phyloP scores from a whole-genome alignment of 2,329 filamentous ascomycete species.

The Cladorrhinum sp. region DNA sequence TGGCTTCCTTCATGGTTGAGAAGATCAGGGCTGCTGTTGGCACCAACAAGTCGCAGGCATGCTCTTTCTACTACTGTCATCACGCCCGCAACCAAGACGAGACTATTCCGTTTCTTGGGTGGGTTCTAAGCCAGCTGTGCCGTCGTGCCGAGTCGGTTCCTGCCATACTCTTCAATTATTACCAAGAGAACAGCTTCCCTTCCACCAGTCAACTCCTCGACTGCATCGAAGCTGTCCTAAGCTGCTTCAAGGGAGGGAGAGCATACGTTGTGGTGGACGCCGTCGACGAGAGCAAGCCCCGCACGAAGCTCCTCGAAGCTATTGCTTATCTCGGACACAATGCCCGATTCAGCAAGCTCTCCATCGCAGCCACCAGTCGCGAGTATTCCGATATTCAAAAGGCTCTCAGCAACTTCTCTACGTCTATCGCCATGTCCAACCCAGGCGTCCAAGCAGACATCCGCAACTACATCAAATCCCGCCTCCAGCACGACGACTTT shows the following conservation, averaged over 20 bases:
- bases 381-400: conserved; percentile 19
- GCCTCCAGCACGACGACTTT: conserved; percentile 2
- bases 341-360: conserved; percentile 17
- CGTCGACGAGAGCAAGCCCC: conserved; percentile 23
- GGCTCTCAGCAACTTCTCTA: conserved; percentile 4
- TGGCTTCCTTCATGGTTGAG: conserved; percentile 18
- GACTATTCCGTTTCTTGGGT: conserved; percentile 19
- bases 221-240: conserved; percentile 11
- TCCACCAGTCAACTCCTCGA: conserved; percentile 12
- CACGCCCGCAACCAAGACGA: conserved; percentile 22
- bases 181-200: conserved; percentile 14
- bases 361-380: conserved; percentile 22
- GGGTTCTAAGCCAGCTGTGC: conserved; percentile 22
- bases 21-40: background rate
- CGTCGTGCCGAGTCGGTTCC: conserved; percentile 14
- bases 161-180: conserved; percentile 5
- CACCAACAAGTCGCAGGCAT: background rate
- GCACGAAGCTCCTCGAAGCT: conserved; percentile 13
- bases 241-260: background rate
- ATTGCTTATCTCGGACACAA: conserved; percentile 15
- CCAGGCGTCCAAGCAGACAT: conserved; percentile 17
- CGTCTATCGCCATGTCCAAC: conserved; percentile 13
- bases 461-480: conserved; percentile 3
- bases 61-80: conserved; percentile 27
- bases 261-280: conserved; percentile 26